These are phyloP conservation scores for Monoraphidium neglectum DNA, from an alignment of 139 green algal species.

Conservation along the genomic window DNA sequence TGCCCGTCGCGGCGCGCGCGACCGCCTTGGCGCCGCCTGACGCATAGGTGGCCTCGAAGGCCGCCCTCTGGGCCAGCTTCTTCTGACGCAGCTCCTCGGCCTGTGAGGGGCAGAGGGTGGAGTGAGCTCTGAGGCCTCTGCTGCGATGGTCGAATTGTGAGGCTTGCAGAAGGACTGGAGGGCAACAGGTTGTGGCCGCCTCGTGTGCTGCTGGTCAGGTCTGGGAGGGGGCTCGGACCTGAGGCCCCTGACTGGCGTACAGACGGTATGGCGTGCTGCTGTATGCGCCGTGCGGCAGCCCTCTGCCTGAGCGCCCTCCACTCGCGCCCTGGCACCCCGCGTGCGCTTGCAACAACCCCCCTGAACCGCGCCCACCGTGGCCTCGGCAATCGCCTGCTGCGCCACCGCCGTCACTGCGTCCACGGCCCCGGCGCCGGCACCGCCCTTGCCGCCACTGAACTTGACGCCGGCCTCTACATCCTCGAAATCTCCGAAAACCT, in stretches of 20 bases:
- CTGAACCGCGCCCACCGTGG: slow-evolving; percentile 28
- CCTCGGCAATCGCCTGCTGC: slow-evolving; percentile 64
- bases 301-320: too few species aligned
- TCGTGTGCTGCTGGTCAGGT: too few species aligned
- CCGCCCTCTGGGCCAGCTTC: slow-evolving; percentile 83
- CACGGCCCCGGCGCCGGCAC: neutral
- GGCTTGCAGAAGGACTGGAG: too few species aligned
- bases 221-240: too few species aligned
- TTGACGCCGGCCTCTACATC: slow-evolving; percentile 88
- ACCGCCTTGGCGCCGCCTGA: slow-evolving; percentile 14
- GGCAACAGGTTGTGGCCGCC: too few species aligned
- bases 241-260: too few species aligned
- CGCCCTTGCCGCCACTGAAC: slow-evolving; percentile 28
- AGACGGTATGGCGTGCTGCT: too few species aligned
- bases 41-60: slow-evolving; percentile 67
- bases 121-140: too few species aligned
- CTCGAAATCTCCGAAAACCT: slow-evolving; percentile 92
- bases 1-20: slow-evolving; percentile 27
- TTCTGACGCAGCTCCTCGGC: slow-evolving; percentile 51
- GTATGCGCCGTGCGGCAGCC: too few species aligned
- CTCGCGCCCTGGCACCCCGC: too few species aligned
- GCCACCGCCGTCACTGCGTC: slow-evolving; percentile 64
- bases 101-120: neutral
- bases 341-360: too few species aligned
- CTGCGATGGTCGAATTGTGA: too few species aligned